A percentile compares a stretch with the other conserved stretches of the same genome.
Conservation (phyloP, 805 yeast genomes). For the Candida endomychidarum region DNA sequence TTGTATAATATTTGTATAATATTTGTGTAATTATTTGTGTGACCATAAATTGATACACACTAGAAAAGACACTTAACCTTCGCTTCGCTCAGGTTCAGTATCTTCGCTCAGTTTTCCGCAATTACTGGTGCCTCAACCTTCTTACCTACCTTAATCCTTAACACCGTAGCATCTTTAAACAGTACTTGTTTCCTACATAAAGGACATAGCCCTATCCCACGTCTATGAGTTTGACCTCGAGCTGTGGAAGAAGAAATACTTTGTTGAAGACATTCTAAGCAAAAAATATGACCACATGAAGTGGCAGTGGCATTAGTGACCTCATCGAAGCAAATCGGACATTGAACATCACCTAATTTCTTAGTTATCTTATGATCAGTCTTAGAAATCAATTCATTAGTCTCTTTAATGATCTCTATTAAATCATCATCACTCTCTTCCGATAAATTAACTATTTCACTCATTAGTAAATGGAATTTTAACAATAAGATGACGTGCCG, state of each 20-base stretch:
- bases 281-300: slow-evolving; percentile 44
- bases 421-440: slow-evolving; percentile 31
- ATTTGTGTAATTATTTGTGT: too few relatives aligned
- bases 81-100: too few relatives aligned
- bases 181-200: slow-evolving; percentile 39
- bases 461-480: background rate
- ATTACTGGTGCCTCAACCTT: slow-evolving; percentile 13
- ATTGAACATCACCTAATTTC: slow-evolving; percentile 35
- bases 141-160: slow-evolving; percentile 21
- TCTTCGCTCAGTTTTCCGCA: too few relatives aligned
- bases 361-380: slow-evolving; percentile 23
- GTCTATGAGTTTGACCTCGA: slow-evolving; percentile 38
- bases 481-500: background rate
- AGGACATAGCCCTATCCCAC: slow-evolving; percentile 45
- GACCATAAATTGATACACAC: too few relatives aligned
- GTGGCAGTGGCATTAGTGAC: slow-evolving; percentile 41
- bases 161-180: slow-evolving; percentile 35
- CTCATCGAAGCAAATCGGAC: slow-evolving; percentile 47
- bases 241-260: slow-evolving; percentile 41
- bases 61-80: too few relatives aligned
- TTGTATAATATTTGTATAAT: too few relatives aligned
- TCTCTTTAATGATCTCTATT: slow-evolving; percentile 37
- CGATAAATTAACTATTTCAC: slow-evolving; percentile 7
- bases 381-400: slow-evolving; percentile 32
- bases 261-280: slow-evolving; percentile 43